Percentiles rank a stretch among this genome's conserved stretches.
phyloP scores from a whole-genome alignment of 2,329 filamentous ascomycete genomes.

The Cordyceps sp. region DNA sequence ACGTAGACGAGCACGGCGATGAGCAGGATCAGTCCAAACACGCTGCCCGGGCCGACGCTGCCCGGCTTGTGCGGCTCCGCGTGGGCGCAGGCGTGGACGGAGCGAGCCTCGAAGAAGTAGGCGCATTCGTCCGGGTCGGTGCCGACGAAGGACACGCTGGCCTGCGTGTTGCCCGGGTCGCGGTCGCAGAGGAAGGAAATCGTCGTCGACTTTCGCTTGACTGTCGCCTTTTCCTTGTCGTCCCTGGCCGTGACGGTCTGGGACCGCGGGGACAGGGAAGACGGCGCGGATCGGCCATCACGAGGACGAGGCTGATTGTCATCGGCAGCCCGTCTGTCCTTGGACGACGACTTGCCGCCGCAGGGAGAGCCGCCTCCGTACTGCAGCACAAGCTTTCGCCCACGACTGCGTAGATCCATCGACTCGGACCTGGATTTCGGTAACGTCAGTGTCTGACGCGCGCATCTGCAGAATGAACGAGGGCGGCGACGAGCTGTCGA shows the following conservation, averaged over 20 bases:
- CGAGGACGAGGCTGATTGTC: too few species aligned
- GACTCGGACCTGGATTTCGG: slow-evolving; percentile 24
- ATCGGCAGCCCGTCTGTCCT: slow-evolving; percentile 4
- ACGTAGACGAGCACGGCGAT: slow-evolving; percentile 75
- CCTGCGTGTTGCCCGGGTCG: slow-evolving; percentile 51
- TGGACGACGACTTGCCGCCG: slow-evolving; percentile 26
- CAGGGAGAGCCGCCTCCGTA: slow-evolving; percentile 67
- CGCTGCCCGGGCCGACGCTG: slow-evolving; percentile 50
- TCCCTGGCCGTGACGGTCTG: slow-evolving; percentile 6
- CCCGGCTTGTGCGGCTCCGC: slow-evolving; percentile 56
- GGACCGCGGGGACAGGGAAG: slow-evolving; percentile 5
- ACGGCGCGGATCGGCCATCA: too few species aligned
- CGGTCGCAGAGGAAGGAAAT: slow-evolving; percentile 89
- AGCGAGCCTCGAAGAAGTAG: slow-evolving; percentile 90
- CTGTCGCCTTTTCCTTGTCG: slow-evolving; percentile 7
- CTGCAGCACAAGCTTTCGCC: slow-evolving; percentile 60
- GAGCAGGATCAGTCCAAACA: slow-evolving; percentile 76
- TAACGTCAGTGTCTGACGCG: too few species aligned
- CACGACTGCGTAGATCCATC: slow-evolving; percentile 37
- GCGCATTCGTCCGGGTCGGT: slow-evolving; percentile 74
- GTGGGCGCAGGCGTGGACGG: slow-evolving; percentile 59
- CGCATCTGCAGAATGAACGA: too few species aligned
- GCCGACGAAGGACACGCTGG: slow-evolving; percentile 70
- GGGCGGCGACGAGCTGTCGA: too few species aligned
- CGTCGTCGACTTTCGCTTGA: slow-evolving; percentile 58